Percentiles rank a stretch among this genome's conserved stretches.
phyloP scores from a whole-genome alignment of 2,329 filamentous ascomycete species.

The Penicillium sp. region DNA sequence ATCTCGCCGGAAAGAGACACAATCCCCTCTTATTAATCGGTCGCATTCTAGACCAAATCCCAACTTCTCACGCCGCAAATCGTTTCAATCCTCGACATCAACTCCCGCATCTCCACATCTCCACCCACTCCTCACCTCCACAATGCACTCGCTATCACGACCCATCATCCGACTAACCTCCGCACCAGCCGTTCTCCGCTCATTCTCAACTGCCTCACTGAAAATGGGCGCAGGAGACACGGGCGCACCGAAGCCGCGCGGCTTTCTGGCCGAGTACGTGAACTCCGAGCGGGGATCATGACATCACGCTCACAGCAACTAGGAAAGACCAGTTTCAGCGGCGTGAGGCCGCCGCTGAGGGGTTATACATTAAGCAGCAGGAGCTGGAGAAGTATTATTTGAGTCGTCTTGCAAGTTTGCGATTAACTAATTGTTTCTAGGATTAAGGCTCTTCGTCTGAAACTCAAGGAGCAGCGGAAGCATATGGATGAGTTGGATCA shows the following conservation, averaged over 20 bases:
- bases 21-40: too few relatives aligned
- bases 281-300: constrained; percentile 8
- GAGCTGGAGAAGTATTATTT: constrained; percentile 21
- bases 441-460: constrained; percentile 14
- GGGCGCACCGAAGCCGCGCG: constrained; percentile 19
- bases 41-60: too few relatives aligned
- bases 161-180: constrained; percentile 14
- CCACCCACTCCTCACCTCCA: constrained; percentile 4
- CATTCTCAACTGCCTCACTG: constrained; percentile 15
- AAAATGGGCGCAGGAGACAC: constrained; percentile 23
- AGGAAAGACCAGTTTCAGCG: constrained; percentile 22
- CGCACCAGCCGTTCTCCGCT: constrained; percentile 7
- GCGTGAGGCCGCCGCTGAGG: constrained; percentile 18
- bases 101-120: not conserved
- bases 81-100: constrained; percentile 4
- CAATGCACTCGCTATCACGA: constrained; percentile 16
- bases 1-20: too few relatives aligned
- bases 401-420: not conserved
- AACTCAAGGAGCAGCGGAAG: constrained; percentile 22
- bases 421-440: too few relatives aligned
- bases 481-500: constrained; percentile 26
- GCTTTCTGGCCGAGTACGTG: constrained; percentile 26
- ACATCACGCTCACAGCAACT: constrained; percentile 15
- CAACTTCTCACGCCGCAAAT: too few relatives aligned
- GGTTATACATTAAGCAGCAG: constrained; percentile 14